Evolutionary conservation across 2,329 filamentous ascomycete genomes (phyloP).

Genomic region (Fusarium pseudocircinatum): DNA sequence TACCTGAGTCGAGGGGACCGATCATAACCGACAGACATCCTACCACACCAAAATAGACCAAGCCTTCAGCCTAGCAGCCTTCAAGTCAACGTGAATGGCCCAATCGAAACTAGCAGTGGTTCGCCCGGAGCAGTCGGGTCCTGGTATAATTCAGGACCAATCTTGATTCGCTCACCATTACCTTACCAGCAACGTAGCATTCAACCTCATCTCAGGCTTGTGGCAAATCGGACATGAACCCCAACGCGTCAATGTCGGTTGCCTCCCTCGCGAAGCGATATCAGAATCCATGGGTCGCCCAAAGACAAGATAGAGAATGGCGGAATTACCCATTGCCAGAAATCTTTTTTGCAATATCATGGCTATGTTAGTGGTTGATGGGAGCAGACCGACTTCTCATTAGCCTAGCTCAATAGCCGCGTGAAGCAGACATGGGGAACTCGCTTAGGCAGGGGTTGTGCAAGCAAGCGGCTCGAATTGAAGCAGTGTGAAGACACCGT

Average conservation of each 20-base stretch:
- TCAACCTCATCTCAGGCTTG: constrained; percentile 30
- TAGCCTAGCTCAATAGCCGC: constrained; percentile 21
- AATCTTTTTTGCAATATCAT: background rate
- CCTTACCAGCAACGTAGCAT: constrained; percentile 39
- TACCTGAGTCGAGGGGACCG: constrained; percentile 18
- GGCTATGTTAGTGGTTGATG: background rate
- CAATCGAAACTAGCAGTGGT: constrained; percentile 23
- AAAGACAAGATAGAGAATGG: background rate
- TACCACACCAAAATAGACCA: constrained; percentile 2
- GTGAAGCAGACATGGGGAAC: constrained; percentile 2
- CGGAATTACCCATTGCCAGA: background rate
- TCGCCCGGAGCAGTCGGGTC: constrained; percentile 28
- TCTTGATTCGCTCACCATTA: constrained; percentile 28
- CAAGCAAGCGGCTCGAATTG: constrained; percentile 21
- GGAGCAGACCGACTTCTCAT: constrained; percentile 17
- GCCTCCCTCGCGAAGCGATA: constrained; percentile 20
- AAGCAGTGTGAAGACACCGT: constrained; percentile 10
- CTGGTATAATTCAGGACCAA: constrained; percentile 1
- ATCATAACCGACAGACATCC: constrained; percentile 23
- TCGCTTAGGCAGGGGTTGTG: constrained; percentile 24
- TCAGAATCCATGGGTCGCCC: background rate
- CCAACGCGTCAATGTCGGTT: constrained; percentile 25
- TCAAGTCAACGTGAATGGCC: background rate
- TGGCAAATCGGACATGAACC: constrained; percentile 38
- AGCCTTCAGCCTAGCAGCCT: constrained; percentile 6